Evolutionary conservation across 768 basidiomycete genomes (phyloP).

Genomic region (Plicaturopsis crispa): DNA sequence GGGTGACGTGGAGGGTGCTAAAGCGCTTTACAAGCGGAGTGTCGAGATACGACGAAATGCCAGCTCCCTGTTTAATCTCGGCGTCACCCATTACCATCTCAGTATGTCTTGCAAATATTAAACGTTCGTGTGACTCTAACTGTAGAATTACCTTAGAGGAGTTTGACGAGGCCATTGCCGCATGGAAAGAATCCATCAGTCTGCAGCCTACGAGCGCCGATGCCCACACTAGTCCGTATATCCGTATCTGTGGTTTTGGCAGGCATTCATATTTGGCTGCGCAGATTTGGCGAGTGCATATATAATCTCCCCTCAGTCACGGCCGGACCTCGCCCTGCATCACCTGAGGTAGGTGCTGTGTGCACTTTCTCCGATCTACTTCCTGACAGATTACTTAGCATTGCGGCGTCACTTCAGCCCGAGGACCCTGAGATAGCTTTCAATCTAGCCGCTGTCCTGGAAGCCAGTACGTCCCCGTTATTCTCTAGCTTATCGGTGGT

Average conservation of each 20-base stretch:
- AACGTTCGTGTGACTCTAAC: conserved; percentile 6
- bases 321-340: conserved; percentile 81
- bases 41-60: conserved; percentile 74
- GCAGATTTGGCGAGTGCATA: conserved; percentile 86
- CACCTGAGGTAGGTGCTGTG: conserved; percentile 59
- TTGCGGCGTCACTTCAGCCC: conserved; percentile 75
- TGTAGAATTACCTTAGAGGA: conserved; percentile 48
- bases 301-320: conserved; percentile 69
- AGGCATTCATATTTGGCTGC: conserved; percentile 15
- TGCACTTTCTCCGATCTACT: conserved; percentile 17
- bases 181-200: conserved; percentile 80
- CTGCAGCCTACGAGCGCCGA: conserved; percentile 81
- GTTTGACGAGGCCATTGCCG: conserved; percentile 76
- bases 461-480: conserved; percentile 53
- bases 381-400: conserved; percentile 40
- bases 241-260: conserved; percentile 10
- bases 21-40: conserved; percentile 69
- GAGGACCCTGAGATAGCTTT: conserved; percentile 90
- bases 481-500: conserved; percentile 19
- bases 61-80: conserved; percentile 80
- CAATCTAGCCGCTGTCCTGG: conserved; percentile 85
- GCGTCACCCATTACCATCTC: conserved; percentile 85
- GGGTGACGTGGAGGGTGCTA: conserved; percentile 77
- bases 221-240: conserved; percentile 72
- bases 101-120: conserved; percentile 40